Conservation (phyloP, 78 protist genomes). For the Dictyostelium brefeldianum region DNA sequence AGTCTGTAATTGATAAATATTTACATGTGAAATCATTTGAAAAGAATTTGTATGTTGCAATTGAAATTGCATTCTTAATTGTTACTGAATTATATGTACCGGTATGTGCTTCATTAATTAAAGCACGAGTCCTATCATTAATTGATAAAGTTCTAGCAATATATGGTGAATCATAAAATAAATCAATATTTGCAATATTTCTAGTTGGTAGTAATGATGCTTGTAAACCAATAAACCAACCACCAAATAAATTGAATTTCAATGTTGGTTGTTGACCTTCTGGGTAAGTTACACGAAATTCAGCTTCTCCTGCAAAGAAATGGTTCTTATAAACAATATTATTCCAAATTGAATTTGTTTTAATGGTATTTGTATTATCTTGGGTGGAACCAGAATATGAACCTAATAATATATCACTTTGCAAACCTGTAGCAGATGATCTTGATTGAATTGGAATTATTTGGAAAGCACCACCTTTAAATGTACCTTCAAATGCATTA, state of each 20-base stretch:
- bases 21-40: background rate
- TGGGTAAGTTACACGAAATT: background rate
- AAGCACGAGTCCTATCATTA: background rate
- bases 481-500: slow-evolving; percentile 16
- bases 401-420: background rate
- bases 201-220: background rate
- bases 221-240: background rate
- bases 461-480: slow-evolving; percentile 2
- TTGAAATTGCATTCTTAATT: background rate
- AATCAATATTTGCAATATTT: background rate
- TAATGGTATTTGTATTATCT: background rate
- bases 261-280: background rate
- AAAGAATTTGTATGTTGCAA: background rate
- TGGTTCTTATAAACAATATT: background rate
- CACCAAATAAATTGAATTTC: background rate
- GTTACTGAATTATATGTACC: background rate
- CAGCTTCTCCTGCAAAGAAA: background rate
- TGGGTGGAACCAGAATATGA: background rate
- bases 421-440: background rate
- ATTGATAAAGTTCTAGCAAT: background rate
- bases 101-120: background rate
- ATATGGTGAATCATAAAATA: background rate
- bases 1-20: background rate
- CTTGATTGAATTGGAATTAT: slow-evolving; percentile 12
- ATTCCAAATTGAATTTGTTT: background rate